These are phyloP conservation scores for Globisporangium barbulae DNA, from an alignment of 352 stramenopile genomes.

Conservation along the genomic window DNA sequence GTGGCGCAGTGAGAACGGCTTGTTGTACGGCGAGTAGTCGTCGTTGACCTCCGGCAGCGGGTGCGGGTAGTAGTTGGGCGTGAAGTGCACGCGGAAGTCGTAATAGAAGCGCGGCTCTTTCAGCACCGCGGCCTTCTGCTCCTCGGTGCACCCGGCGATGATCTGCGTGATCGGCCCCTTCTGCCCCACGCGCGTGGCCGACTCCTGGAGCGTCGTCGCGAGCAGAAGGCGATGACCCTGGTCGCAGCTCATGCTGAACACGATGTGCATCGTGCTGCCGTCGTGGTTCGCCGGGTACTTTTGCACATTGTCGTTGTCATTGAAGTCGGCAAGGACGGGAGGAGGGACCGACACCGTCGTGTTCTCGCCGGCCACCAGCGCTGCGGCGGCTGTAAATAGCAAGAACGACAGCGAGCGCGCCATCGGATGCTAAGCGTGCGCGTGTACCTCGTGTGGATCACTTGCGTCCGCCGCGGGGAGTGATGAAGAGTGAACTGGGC, in stretches of 20 bases:
- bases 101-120: slow-evolving; percentile 22
- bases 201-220: slow-evolving; percentile 23
- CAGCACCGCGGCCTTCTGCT: slow-evolving; percentile 11
- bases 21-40: slow-evolving; percentile 27
- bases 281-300: slow-evolving; percentile 15
- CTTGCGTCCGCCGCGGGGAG: no score
- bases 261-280: slow-evolving; percentile 20
- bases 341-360: neutral
- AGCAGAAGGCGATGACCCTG: slow-evolving; percentile 19
- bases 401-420: neutral
- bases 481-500: no score
- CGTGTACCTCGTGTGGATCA: no score
- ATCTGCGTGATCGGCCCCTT: slow-evolving; percentile 30
- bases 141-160: slow-evolving; percentile 21
- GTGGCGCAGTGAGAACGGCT: slow-evolving; percentile 25
- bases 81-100: slow-evolving; percentile 28
- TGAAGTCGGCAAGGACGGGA: neutral
- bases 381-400: neutral
- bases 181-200: slow-evolving; percentile 19
- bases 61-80: slow-evolving; percentile 18
- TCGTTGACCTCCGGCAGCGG: slow-evolving; percentile 21
- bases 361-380: neutral
- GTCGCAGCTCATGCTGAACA: slow-evolving; percentile 28
- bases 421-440: neutral
- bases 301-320: neutral